Conservation (phyloP, 192 early-diverging fungal species). For the Backusella tarrabulga region DNA sequence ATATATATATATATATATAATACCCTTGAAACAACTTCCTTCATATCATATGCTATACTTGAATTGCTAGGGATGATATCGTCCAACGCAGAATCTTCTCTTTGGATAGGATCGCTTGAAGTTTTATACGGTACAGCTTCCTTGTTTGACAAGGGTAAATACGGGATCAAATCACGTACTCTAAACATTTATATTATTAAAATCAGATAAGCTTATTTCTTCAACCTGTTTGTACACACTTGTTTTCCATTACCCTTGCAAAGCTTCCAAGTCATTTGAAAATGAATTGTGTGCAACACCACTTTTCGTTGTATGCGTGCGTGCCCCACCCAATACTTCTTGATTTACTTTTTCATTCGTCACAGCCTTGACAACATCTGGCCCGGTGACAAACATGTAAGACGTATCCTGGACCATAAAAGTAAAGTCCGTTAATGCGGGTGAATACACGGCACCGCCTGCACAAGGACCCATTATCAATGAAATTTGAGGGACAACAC, state of each 20-base stretch:
- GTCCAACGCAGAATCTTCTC: slow-evolving; percentile 79
- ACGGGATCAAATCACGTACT: slow-evolving; percentile 84
- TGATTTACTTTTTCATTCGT: slow-evolving; percentile 94
- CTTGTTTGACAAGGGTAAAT: slow-evolving; percentile 83
- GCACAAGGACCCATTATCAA: slow-evolving; percentile 98
- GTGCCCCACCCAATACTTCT: slow-evolving; percentile 92
- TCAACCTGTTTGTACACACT: too few relatives aligned
- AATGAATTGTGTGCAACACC: slow-evolving; percentile 93
- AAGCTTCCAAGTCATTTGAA: slow-evolving; percentile 91
- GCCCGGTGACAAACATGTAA: slow-evolving; percentile 96
- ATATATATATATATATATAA: not conserved
- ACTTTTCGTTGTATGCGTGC: slow-evolving; percentile 84
- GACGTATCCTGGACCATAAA: slow-evolving; percentile 97
- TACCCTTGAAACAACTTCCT: slow-evolving; percentile 67
- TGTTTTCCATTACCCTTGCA: slow-evolving; percentile 50
- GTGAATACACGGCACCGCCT: slow-evolving; percentile 96
- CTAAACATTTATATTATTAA: slow-evolving; percentile 17
- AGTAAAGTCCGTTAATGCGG: slow-evolving; percentile 94
- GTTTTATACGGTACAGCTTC: slow-evolving; percentile 60
- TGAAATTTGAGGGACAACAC: slow-evolving; percentile 94
- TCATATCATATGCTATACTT: slow-evolving; percentile 93
- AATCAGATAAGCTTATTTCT: not conserved
- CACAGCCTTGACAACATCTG: slow-evolving; percentile 94
- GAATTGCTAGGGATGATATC: slow-evolving; percentile 89
- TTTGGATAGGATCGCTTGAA: slow-evolving; percentile 62